Evolutionary conservation across 192 early-diverging fungal genomes (phyloP).

Genomic region (Paraglomus brasilianum): DNA sequence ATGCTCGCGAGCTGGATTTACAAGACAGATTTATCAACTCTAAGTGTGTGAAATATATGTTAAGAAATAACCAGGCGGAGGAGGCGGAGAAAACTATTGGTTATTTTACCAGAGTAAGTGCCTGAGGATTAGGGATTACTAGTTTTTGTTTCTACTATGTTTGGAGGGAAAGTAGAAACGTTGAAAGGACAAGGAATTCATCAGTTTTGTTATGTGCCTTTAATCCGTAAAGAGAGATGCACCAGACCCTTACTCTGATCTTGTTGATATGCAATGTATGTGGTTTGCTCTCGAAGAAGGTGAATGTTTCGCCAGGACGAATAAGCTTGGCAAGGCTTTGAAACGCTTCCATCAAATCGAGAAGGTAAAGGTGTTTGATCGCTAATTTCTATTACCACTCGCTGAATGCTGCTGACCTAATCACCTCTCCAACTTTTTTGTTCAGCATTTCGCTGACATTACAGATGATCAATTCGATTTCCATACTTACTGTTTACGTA

Average conservation of each 20-base stretch:
- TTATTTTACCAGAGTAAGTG: constrained; percentile 75
- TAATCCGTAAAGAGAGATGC: constrained; percentile 52
- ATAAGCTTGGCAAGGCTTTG: constrained; percentile 76
- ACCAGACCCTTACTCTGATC: constrained; percentile 70
- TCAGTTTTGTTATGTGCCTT: too few species aligned
- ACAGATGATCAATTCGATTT: constrained; percentile 96
- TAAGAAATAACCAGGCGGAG: constrained; percentile 73
- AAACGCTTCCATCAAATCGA: constrained; percentile 87
- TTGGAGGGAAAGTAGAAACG: too few species aligned
- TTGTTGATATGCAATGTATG: constrained; percentile 88
- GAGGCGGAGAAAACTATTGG: constrained; percentile 85
- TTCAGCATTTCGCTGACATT: constrained; percentile 73
- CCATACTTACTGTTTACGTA: constrained; percentile 90
- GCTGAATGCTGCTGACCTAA: background rate
- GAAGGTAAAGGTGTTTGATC: constrained; percentile 41
- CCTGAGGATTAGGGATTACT: too few species aligned
- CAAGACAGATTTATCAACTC: constrained; percentile 95
- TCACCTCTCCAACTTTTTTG: constrained; percentile 29
- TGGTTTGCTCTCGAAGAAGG: constrained; percentile 88
- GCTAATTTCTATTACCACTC: background rate
- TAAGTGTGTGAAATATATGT: constrained; percentile 92
- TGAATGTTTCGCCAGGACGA: constrained; percentile 63
- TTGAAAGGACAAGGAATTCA: too few species aligned
- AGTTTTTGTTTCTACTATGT: too few species aligned
- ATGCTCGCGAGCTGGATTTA: constrained; percentile 84